These are phyloP conservation scores for Alternaria conjuncta DNA, from an alignment of 2,329 filamentous ascomycete species.

Conservation along the genomic window DNA sequence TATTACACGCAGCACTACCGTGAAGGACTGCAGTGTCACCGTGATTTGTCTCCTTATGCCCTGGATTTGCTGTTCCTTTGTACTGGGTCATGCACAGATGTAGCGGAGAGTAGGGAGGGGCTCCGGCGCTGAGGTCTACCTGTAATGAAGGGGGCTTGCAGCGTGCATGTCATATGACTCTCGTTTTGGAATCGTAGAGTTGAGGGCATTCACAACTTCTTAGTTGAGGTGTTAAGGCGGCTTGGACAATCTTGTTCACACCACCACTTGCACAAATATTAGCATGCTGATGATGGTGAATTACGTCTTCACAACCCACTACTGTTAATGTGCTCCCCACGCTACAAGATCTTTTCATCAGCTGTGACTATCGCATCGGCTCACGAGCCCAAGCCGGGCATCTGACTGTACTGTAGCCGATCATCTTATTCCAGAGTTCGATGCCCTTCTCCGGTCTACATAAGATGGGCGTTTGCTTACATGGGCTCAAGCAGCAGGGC, in stretches of 20 bases:
- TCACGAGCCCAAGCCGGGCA: neutral
- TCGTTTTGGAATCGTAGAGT: conserved; percentile 3
- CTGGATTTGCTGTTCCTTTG: conserved; percentile 31
- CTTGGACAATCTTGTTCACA: neutral
- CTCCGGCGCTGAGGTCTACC: conserved; percentile 24
- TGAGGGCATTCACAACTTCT: conserved; percentile 4
- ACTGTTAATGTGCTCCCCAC: neutral
- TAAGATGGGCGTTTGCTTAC: neutral
- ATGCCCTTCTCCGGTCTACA: neutral
- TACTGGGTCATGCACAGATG: conserved; percentile 21
- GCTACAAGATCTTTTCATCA: neutral
- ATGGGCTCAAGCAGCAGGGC: conserved; percentile 1
- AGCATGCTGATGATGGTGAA: neutral
- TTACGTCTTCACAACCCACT: neutral
- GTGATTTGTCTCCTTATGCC: conserved; percentile 22
- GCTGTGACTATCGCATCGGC: neutral
- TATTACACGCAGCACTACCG: conserved; percentile 34
- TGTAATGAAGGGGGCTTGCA: conserved; percentile 17
- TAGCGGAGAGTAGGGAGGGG: conserved; percentile 36
- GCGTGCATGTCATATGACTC: conserved; percentile 13
- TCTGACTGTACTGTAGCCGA: neutral
- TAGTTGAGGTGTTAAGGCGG: conserved; percentile 6
- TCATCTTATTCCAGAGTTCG: neutral
- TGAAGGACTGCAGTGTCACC: conserved; percentile 32
- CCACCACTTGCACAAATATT: neutral